A percentile compares a stretch with the other conserved stretches of the same genome.
Evolutionary conservation across 257 asterid genomes (phyloP).

Genomic region (Rubia yunnanensis): DNA sequence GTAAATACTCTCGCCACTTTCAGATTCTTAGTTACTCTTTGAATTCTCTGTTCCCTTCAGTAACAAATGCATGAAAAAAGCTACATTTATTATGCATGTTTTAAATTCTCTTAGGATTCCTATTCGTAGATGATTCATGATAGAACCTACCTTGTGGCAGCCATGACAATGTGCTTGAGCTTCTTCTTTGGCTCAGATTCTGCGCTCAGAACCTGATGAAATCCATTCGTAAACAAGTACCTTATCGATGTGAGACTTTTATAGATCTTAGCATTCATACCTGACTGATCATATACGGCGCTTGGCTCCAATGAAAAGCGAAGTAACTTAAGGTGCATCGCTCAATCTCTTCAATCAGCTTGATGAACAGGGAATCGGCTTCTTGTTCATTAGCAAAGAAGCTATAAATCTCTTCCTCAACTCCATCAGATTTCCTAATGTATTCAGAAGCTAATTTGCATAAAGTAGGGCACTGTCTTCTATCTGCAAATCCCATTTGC

Average conservation of each 20-base stretch:
- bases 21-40: slow-evolving; percentile 89
- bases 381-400: slow-evolving; percentile 60
- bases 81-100: neutral
- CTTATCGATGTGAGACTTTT: neutral
- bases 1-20: slow-evolving; percentile 90
- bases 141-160: slow-evolving; percentile 65
- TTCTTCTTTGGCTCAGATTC: slow-evolving; percentile 77
- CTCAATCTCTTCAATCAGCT: slow-evolving; percentile 83
- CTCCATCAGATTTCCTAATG: slow-evolving; percentile 65
- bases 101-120: neutral
- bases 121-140: too few species aligned
- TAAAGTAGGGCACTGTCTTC: slow-evolving; percentile 60
- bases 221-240: neutral
- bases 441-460: slow-evolving; percentile 83
- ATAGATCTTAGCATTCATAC: slow-evolving; percentile 19
- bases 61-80: slow-evolving; percentile 1
- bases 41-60: slow-evolving; percentile 80
- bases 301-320: slow-evolving; percentile 86
- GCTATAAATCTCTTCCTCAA: slow-evolving; percentile 70
- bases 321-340: slow-evolving; percentile 85
- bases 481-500: slow-evolving; percentile 77
- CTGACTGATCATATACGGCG: slow-evolving; percentile 73
- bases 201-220: slow-evolving; percentile 51
- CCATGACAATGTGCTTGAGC: slow-evolving; percentile 80
- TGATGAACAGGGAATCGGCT: slow-evolving; percentile 79